Evolutionary conservation across 1,284 basidiomycete genomes (phyloP), one percentile per base, ranked within the genome.

Genomic region (Volvariella volvacea): DNA sequence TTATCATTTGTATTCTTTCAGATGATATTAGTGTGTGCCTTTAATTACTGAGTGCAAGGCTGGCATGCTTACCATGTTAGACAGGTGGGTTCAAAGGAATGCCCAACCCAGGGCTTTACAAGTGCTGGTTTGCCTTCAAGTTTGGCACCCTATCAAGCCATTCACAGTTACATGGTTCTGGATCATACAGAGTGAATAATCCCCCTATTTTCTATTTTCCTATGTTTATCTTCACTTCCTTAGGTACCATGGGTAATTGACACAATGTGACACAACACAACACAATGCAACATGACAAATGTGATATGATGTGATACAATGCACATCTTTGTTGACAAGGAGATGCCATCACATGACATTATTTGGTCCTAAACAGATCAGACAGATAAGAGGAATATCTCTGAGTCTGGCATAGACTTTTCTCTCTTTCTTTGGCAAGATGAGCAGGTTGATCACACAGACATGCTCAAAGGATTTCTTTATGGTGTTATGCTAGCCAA

Each of bases 51-150:
- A 20, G 22, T 40, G 6, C 39, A n/a, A 37, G 7, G 22, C 22
- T 21, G 8, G 19, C 22, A 28, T 43, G 2, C 32, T 48, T 10
- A 28, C 9, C 39, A 20, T 17, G 20, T 9, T 40, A 25, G n/a
- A 15, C 19, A 59, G 57, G 58, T 41, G 60, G 60, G 9, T 62
- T 62, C 33, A 58, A 74, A 63, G 76, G 76, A 4, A 72, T 68
- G 42, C 76, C 76, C 3, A 71, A 76, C 40, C 69, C 72, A 1
- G 71, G 70, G 36, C 59, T 80, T 22, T 80, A 77, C 58, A 70
- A 73, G 52, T 75, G 77, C n/a, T 80, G 77, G 78, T 68, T 78
- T 25, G 76, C 75, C 1, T 78, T n/a, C n/a, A n/a, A n/a, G n/a
- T n/a, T 74, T 50, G 71, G 73, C 8, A 57, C 72, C 1, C 71